Evolutionary conservation across 2,329 filamentous ascomycete species (phyloP).

Genomic region (Alternaria hordeiaustralica): DNA sequence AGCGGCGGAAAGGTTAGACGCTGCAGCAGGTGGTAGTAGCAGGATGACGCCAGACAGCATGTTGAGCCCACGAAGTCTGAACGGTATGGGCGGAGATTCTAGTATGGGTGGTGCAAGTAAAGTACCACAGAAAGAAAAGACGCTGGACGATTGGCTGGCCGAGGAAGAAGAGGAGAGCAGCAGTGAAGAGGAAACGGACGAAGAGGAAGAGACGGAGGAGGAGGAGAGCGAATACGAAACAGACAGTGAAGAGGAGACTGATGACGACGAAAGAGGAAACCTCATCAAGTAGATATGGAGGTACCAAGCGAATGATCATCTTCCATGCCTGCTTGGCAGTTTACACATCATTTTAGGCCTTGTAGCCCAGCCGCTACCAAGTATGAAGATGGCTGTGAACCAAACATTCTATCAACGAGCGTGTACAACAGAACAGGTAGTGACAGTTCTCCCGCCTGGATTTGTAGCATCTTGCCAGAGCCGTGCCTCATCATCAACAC

Average conservation of each 20-base stretch:
- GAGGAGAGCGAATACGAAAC: constrained; percentile 69
- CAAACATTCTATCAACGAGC: neutral
- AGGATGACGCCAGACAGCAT: constrained; percentile 46
- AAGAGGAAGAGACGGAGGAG: constrained; percentile 54
- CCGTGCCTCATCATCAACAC: neutral
- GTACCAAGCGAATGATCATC: neutral
- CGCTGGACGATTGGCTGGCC: constrained; percentile 90
- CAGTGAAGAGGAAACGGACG: constrained; percentile 58
- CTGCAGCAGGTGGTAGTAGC: constrained; percentile 53
- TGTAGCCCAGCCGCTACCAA: neutral
- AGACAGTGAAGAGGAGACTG: constrained; percentile 52
- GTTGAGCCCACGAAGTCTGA: constrained; percentile 53
- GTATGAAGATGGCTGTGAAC: too few species aligned
- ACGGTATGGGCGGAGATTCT: constrained; percentile 52
- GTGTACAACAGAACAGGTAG: neutral
- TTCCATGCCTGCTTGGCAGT: neutral
- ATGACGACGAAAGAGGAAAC: constrained; percentile 27
- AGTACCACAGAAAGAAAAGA: constrained; percentile 67
- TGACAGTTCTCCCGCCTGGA: neutral
- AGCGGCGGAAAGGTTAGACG: constrained; percentile 70
- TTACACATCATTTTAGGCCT: neutral
- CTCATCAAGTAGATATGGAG: constrained; percentile 37
- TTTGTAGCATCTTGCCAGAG: neutral
- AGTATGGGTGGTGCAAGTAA: constrained; percentile 18
- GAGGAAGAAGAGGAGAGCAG: constrained; percentile 62